Base-by-base conservation (phyloP, 768 basidiomycete species). In the Rubroboletus pulcherrimus region DNA sequence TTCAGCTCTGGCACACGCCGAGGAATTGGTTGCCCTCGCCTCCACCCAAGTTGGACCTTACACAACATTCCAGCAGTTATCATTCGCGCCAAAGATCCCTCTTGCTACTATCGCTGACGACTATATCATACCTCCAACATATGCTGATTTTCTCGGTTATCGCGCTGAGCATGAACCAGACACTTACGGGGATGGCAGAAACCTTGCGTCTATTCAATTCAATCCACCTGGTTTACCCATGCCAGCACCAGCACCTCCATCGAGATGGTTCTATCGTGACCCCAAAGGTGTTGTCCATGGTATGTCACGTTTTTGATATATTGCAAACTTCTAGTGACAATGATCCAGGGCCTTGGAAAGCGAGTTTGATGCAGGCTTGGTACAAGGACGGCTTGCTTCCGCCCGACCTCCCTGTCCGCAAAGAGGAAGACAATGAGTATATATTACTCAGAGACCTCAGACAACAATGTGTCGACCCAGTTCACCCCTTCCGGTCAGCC, bases 71-170 rank as follows among this genome's bases (percentile, higher is more conserved):
- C 93, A 94, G 66, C 93, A 96, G 73, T 75, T 96, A 15, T 79
- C 78, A 8, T 94, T 92, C 64, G 82, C 93, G 4, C 93, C 93
- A 10, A 86, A 81, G 49, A 91, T 96, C 63, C 93, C 93, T n/a
- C 77, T 94, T 51, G 88, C 89, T 29, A 82, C 88, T 0, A 89
- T 96, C 51, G 89, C 92, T 30, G 90, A 94, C 64, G 91, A 93
- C 40, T 96, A 91, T 70, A 82, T 92, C 54, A 96, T 96, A 49
- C 93, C 93, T 8, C 93, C 93, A 1, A 91, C 91, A 57, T 96
- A 96, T 71, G 81, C 85, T 12, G 78, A 84, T 40, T 91, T 93
- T 71, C 72, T 91, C 56, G 79, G 83, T 42, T 89, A 92, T 66
- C 81, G 87, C 40, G 76, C 75, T 17, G 73, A 79, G 57, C 73